A percentile compares a stretch with the other conserved stretches of the same genome.
These are phyloP conservation scores for Scutellaria barbata DNA, from an alignment of 257 asterid species.

Conservation along the genomic window DNA sequence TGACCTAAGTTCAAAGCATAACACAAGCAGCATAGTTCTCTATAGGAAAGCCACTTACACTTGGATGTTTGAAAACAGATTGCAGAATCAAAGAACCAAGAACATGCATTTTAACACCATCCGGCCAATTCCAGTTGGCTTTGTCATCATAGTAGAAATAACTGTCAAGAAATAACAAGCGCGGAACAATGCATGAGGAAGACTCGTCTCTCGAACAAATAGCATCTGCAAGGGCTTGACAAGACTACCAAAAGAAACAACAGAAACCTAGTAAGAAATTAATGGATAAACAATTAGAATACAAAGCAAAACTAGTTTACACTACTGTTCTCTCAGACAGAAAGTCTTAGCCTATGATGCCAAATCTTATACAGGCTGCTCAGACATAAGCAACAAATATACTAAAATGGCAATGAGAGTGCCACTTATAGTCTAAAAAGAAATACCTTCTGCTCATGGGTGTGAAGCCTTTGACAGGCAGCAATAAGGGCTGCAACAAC, in stretches of 20 bases:
- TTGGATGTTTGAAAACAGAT: slow-evolving; percentile 70
- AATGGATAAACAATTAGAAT: slow-evolving; percentile 13
- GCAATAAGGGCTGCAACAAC: slow-evolving; percentile 91
- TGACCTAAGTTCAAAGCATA: slow-evolving; percentile 12
- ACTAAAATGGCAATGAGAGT: slow-evolving; percentile 10
- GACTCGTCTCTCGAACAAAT: slow-evolving; percentile 61
- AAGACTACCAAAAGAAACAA: slow-evolving; percentile 61
- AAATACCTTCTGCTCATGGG: slow-evolving; percentile 65
- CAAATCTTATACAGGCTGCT: slow-evolving; percentile 4
- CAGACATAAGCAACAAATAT: not conserved
- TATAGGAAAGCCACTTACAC: slow-evolving; percentile 57
- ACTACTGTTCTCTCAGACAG: not conserved
- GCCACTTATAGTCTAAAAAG: slow-evolving; percentile 8
- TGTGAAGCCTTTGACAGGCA: slow-evolving; percentile 77
- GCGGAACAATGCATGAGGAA: slow-evolving; percentile 62
- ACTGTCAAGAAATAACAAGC: slow-evolving; percentile 76
- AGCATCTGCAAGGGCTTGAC: slow-evolving; percentile 87
- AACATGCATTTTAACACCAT: slow-evolving; percentile 70
- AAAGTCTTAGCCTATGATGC: slow-evolving; percentile 11
- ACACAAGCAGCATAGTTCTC: slow-evolving; percentile 1
- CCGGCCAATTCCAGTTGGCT: slow-evolving; percentile 85
- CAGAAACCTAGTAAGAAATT: slow-evolving; percentile 26
- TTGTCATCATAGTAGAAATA: slow-evolving; percentile 62
- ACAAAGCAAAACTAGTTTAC: not conserved
- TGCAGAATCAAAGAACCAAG: slow-evolving; percentile 90